Evolutionary conservation across 1,284 basidiomycete species (phyloP).

Genomic region (Coriolopsis trogii): DNA sequence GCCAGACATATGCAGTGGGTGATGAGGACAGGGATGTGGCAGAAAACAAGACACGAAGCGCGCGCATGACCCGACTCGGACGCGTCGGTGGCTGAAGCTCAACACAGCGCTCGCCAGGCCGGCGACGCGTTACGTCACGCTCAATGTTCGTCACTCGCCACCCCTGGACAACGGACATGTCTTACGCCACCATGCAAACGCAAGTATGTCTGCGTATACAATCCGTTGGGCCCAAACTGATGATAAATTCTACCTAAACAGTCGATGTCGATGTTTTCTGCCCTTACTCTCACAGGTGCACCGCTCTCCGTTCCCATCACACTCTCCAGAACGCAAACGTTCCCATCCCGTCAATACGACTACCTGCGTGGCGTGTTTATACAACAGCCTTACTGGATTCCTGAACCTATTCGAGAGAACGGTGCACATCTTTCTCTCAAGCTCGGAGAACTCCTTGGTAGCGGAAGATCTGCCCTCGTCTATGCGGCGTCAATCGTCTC

Average conservation of each 20-base stretch:
- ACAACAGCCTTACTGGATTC: not conserved
- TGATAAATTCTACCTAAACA: no score
- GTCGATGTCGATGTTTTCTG: not conserved
- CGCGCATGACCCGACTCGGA: not conserved
- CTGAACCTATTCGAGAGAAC: not conserved
- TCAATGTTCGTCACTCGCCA: not conserved
- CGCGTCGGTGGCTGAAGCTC: conserved; percentile 21
- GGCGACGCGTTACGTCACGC: not conserved
- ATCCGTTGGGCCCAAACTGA: no score
- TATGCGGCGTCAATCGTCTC: not conserved
- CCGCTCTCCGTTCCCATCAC: not conserved
- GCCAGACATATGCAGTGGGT: conserved; percentile 20
- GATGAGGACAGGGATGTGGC: conserved; percentile 3
- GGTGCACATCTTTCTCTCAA: not conserved
- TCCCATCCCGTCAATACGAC: not conserved
- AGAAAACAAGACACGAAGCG: conserved; percentile 7
- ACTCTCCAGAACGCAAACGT: not conserved
- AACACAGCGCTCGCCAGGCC: no score
- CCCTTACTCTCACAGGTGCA: not conserved
- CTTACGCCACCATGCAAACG: no score
- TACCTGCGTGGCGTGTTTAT: not conserved
- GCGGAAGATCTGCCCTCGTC: conserved; percentile 1
- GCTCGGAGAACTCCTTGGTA: not conserved
- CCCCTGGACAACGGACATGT: no score
- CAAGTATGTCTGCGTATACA: no score